Evolutionary conservation across 176 grass and related monocot species (phyloP).

Genomic region (Bromus sterilis): DNA sequence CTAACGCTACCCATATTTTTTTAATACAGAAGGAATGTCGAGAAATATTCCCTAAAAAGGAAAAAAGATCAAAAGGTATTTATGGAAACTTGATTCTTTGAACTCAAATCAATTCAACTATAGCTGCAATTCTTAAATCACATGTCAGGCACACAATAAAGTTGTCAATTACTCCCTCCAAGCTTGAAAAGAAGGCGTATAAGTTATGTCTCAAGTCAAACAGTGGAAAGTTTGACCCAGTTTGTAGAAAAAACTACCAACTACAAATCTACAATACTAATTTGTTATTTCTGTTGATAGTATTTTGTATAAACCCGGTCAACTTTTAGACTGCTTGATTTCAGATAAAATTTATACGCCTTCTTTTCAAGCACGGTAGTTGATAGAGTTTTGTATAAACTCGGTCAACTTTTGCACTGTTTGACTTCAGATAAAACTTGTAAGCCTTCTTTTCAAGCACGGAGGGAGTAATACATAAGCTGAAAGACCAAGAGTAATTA

Average conservation of each 20-base stretch:
- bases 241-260: background rate
- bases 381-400: background rate
- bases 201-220: background rate
- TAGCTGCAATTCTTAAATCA: background rate
- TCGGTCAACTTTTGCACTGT: background rate
- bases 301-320: background rate
- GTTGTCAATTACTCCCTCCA: background rate
- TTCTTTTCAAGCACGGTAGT: background rate
- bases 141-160: background rate
- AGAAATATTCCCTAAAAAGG: background rate
- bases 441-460: background rate
- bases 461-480: background rate
- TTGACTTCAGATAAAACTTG: background rate
- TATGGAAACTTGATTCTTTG: background rate
- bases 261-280: background rate
- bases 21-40: background rate
- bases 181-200: background rate
- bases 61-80: background rate
- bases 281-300: background rate
- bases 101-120: slow-evolving; percentile 9
- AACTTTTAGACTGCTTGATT: background rate
- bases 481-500: background rate
- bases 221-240: background rate
- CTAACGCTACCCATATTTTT: background rate
- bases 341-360: background rate